Percentiles rank a stretch among this genome's conserved stretches.
phyloP scores from a whole-genome alignment of 2,329 filamentous ascomycete genomes.

The Colletotrichum sp. region DNA sequence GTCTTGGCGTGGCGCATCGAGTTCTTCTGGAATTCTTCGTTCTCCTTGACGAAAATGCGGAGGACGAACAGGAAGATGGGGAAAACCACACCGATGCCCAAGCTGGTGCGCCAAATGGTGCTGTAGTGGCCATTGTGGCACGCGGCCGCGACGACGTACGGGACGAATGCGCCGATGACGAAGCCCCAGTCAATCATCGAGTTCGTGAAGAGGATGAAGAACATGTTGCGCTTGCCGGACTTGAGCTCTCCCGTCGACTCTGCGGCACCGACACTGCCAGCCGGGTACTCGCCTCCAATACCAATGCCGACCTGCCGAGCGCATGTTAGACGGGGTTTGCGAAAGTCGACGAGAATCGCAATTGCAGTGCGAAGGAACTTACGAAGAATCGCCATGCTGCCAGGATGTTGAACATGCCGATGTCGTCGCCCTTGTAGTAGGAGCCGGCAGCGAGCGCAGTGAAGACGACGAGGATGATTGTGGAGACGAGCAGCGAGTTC shows the following conservation, averaged over 20 bases:
- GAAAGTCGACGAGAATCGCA: not conserved
- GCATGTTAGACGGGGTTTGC: not conserved
- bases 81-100: conserved; percentile 82
- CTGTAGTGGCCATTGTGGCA: conserved; percentile 67
- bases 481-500: conserved; percentile 81
- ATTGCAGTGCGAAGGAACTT: conserved; percentile 34
- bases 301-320: conserved; percentile 5
- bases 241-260: conserved; percentile 87
- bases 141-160: conserved; percentile 59
- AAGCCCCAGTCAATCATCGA: conserved; percentile 86
- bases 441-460: conserved; percentile 79
- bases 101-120: conserved; percentile 80
- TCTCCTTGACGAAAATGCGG: conserved; percentile 77
- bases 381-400: conserved; percentile 86
- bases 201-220: conserved; percentile 92
- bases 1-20: conserved; percentile 68
- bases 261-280: conserved; percentile 82
- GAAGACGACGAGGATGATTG: conserved; percentile 84
- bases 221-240: conserved; percentile 80
- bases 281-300: conserved; percentile 71
- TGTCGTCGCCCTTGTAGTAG: conserved; percentile 72
- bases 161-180: conserved; percentile 64
- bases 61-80: conserved; percentile 74
- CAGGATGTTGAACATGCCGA: conserved; percentile 77
- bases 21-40: conserved; percentile 76